phyloP scores from a whole-genome alignment of 352 stramenopile genomes.

The Phytophthora rubi region DNA sequence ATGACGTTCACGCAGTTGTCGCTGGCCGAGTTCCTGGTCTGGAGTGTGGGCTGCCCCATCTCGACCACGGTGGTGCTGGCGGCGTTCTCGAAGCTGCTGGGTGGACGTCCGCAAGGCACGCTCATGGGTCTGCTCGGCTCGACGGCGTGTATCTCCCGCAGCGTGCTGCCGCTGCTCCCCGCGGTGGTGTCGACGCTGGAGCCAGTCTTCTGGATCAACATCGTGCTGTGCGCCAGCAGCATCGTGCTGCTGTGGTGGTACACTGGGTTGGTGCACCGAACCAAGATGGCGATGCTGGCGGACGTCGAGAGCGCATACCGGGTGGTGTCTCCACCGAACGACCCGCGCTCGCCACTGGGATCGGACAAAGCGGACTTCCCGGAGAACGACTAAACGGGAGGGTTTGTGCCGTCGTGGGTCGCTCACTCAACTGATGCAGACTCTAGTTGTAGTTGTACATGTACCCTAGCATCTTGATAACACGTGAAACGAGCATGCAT shows the following conservation, averaged over 20 bases:
- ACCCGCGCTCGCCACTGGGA: constrained; percentile 46
- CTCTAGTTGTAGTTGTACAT: background rate
- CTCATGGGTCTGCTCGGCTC: constrained; percentile 78
- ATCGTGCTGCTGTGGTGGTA: constrained; percentile 71
- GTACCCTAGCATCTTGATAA: background rate
- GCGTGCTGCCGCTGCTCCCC: constrained; percentile 70
- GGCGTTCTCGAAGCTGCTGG: constrained; percentile 75
- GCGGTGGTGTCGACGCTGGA: constrained; percentile 61
- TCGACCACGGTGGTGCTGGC: constrained; percentile 70
- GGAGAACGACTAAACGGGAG: constrained; percentile 18
- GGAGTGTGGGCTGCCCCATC: constrained; percentile 81
- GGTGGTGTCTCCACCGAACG: constrained; percentile 30
- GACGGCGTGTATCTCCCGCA: constrained; percentile 66
- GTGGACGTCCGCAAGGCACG: constrained; percentile 67
- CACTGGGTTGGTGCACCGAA: constrained; percentile 50
- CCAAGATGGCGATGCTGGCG: constrained; percentile 50
- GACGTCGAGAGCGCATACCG: constrained; percentile 48
- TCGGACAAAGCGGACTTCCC: constrained; percentile 40
- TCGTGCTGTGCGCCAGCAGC: constrained; percentile 56
- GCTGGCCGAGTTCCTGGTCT: constrained; percentile 69
- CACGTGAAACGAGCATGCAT: background rate
- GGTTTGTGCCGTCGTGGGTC: background rate
- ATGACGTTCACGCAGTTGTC: constrained; percentile 56
- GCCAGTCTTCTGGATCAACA: constrained; percentile 76
- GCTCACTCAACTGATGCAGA: background rate